Evolutionary conservation across 176 grass and related monocot genomes (phyloP).

Genomic region (Eragrostis nindensis): DNA sequence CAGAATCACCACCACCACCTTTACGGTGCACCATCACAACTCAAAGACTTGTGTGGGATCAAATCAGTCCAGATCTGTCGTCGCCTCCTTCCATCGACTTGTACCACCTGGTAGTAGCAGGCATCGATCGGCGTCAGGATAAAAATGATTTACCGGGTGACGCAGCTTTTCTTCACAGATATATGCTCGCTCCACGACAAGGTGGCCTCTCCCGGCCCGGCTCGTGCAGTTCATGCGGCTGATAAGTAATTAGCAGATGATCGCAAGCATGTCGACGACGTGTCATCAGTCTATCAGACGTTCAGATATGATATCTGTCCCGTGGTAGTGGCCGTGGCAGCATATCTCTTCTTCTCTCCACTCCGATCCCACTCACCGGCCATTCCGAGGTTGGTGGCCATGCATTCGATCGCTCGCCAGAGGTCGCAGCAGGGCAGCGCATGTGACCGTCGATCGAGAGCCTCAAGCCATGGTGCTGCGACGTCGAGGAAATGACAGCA

Average conservation of each 20-base stretch:
- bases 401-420: not conserved
- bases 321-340: not conserved
- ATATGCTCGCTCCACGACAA: not conserved
- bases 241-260: not conserved
- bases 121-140: not conserved
- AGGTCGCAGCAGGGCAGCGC: not conserved
- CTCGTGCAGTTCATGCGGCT: not conserved
- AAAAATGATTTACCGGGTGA: conserved; percentile 1
- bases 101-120: not conserved
- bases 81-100: not conserved
- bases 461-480: not conserved
- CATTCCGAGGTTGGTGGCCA: not conserved
- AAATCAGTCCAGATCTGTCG: conserved; percentile 27
- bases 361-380: conserved; percentile 29
- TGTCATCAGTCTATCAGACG: not conserved
- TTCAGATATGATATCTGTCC: not conserved
- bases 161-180: not conserved
- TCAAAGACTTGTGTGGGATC: conserved; percentile 6
- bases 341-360: not conserved
- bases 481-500: conserved; percentile 36
- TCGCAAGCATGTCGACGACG: not conserved
- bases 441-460: conserved; percentile 21
- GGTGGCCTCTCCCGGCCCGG: not conserved
- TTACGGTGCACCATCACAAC: conserved; percentile 26
- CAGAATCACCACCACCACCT: conserved; percentile 3